Base-by-base conservation (phyloP, 116 monocot species). In the Dioscorea cayenensis region DNA sequence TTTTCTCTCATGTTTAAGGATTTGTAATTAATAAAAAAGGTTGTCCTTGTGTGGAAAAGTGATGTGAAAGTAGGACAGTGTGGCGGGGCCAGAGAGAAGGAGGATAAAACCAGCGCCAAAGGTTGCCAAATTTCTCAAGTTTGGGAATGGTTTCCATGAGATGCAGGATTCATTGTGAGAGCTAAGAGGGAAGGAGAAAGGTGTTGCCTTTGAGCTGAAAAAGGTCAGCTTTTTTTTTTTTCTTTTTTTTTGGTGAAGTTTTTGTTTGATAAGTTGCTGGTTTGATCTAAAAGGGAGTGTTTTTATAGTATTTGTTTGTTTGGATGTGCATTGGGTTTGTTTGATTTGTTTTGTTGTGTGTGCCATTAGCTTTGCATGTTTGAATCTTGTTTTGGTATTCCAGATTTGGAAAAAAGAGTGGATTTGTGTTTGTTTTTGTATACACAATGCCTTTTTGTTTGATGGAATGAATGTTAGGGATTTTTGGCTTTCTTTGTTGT, bases 121-220 rank as follows among this genome's bases (percentile, higher is more conserved):
- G 23, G 2, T 5, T 12, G 55, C 16, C 55, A n/a, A 16, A 55
- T 52, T 52, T 52, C 52, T 52, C 52, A 52, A 52, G 18, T 16
- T 16, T 25, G 16, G 18, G 16, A 52, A 16, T 18, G 17, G 55
- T 55, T n/a, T 12, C 14, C 55, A 55, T n/a, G 55, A 16, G 55
- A 55, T 55, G 12, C 55, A 16, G 16, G 55, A 55, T 0, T 16
- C 55, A n/a, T 16, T 28, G 49, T 28, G 16, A 65, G 27, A 65
- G 3, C 28, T 11, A 20, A 27, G 50, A 65, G 50, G 9, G 51
- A 73, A 60, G 49, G 75, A 50, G 65, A 67, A 69, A 68, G 19
- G 12, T 28, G 16, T 60, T n/a, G 32, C 18, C 22, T 78, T 78
- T 78, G 36, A 8, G 35, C 49, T 32, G 21, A 13, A 73, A 51